These are phyloP conservation scores for Cystofilobasidium ferigula DNA, from an alignment of 768 basidiomycete species.

Conservation along the genomic window DNA sequence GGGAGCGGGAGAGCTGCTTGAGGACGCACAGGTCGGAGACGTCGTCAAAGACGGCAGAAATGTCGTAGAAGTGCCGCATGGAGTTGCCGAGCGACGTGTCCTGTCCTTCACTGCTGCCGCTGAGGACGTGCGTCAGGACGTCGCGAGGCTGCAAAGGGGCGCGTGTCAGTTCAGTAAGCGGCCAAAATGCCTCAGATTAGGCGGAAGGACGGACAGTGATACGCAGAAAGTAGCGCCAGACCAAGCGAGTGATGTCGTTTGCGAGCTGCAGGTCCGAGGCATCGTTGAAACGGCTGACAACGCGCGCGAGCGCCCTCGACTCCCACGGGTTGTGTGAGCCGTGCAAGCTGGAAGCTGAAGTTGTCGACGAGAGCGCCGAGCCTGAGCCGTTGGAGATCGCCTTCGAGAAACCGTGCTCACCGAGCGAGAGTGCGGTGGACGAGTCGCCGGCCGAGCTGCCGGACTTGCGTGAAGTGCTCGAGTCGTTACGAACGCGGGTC, in stretches of 20 bases:
- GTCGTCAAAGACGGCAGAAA: conserved; percentile 20
- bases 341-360: not conserved
- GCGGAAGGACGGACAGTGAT: not conserved
- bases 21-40: conserved; percentile 10
- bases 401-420: not conserved
- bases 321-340: conserved; percentile 11
- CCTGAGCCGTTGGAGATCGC: not conserved
- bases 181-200: not conserved
- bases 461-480: not conserved
- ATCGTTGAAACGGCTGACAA: conserved; percentile 15
- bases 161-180: not conserved
- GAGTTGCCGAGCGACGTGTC: not conserved
- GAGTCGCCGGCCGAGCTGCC: not conserved
- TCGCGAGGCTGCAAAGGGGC: conserved; percentile 4
- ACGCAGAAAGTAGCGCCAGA: conserved; percentile 13
- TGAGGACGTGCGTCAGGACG: conserved; percentile 16
- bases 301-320: conserved; percentile 3
- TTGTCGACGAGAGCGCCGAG: not conserved
- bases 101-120: conserved; percentile 10
- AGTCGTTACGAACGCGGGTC: not conserved
- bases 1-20: not conserved
- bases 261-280: conserved; percentile 21
- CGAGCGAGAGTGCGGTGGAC: not conserved
- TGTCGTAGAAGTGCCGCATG: conserved; percentile 11
- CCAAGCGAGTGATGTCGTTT: conserved; percentile 17